Conservation (phyloP, 805 yeast genomes). For the Yarrowia divulgata region DNA sequence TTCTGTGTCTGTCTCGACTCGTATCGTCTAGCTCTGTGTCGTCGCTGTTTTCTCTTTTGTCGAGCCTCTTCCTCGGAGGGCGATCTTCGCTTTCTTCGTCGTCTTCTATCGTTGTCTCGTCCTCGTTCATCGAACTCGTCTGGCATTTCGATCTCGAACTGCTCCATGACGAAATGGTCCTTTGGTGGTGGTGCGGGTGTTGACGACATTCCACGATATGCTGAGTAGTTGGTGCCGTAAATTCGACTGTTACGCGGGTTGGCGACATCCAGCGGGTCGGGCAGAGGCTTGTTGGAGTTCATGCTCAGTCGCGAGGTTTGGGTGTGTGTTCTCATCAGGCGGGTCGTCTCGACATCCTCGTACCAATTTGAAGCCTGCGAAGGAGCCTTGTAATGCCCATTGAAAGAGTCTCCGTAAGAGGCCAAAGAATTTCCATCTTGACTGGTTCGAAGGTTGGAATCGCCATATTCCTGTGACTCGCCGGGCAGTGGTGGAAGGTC, state of each 20-base stretch:
- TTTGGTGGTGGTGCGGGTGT: slow-evolving; percentile 34
- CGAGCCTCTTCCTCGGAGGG: slow-evolving; percentile 34
- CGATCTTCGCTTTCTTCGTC: slow-evolving; percentile 27
- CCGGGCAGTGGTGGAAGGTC: slow-evolving; percentile 28
- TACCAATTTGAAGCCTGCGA: slow-evolving; percentile 25
- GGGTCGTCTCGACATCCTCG: slow-evolving; percentile 32
- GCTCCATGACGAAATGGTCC: slow-evolving; percentile 34
- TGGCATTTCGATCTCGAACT: slow-evolving; percentile 19
- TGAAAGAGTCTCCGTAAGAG: slow-evolving; percentile 26
- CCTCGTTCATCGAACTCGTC: slow-evolving; percentile 18
- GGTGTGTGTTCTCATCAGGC: slow-evolving; percentile 33
- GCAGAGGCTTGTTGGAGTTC: slow-evolving; percentile 36
- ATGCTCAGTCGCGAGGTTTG: slow-evolving; percentile 13
- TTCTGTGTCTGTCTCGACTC: slow-evolving; percentile 34
- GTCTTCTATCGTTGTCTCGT: slow-evolving; percentile 15
- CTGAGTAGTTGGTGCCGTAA: slow-evolving; percentile 35
- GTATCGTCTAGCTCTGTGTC: slow-evolving; percentile 27
- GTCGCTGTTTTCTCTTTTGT: slow-evolving; percentile 31
- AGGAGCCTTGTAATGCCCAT: slow-evolving; percentile 23
- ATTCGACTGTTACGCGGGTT: slow-evolving; percentile 29
- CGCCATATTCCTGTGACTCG: slow-evolving; percentile 32
- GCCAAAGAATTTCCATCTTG: slow-evolving; percentile 30
- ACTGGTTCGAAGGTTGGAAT: slow-evolving; percentile 18
- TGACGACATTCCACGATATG: slow-evolving; percentile 20
- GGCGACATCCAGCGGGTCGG: slow-evolving; percentile 29